These are phyloP conservation scores for Xanthoconium stramineum DNA, from an alignment of 768 basidiomycete species.

Conservation along the genomic window DNA sequence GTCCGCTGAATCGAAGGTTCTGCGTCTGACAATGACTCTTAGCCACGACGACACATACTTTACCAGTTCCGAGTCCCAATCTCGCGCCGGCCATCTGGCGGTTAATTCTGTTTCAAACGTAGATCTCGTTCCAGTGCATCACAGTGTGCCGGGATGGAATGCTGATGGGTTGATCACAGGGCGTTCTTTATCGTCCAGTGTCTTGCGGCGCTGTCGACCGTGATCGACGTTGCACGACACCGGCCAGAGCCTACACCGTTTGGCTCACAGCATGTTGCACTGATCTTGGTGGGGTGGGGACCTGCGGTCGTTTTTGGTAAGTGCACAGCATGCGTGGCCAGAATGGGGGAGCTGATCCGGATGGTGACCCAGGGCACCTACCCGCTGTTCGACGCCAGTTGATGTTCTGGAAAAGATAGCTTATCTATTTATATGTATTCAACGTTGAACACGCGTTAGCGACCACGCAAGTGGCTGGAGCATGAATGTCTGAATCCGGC, in stretches of 20 bases:
- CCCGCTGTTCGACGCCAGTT: conserved; percentile 38
- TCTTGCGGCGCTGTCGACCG: conserved; percentile 47
- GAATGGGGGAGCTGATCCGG: neutral
- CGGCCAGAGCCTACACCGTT: conserved; percentile 46
- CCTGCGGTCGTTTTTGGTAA: conserved; percentile 55
- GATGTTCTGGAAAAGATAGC: conserved; percentile 32
- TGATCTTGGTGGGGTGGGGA: conserved; percentile 58
- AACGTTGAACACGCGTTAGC: neutral
- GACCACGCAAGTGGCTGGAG: neutral
- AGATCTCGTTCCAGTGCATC: neutral
- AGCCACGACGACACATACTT: conserved; percentile 1
- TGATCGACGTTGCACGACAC: conserved; percentile 46
- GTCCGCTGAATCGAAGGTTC: neutral
- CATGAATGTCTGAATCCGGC: neutral
- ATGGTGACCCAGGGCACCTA: conserved; percentile 31
- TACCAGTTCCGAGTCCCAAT: conserved; percentile 8
- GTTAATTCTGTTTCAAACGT: conserved; percentile 57
- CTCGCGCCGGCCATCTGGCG: conserved; percentile 47
- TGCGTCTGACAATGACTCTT: neutral
- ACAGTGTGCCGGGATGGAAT: neutral
- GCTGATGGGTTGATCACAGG: conserved; percentile 24
- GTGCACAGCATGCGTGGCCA: conserved; percentile 3
- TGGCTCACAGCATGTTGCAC: conserved; percentile 62
- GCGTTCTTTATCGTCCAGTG: conserved; percentile 45
- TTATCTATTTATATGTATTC: neutral